These are phyloP conservation scores for Maudiozyma barnettii DNA, from an alignment of 805 yeast genomes.

Conservation along the genomic window DNA sequence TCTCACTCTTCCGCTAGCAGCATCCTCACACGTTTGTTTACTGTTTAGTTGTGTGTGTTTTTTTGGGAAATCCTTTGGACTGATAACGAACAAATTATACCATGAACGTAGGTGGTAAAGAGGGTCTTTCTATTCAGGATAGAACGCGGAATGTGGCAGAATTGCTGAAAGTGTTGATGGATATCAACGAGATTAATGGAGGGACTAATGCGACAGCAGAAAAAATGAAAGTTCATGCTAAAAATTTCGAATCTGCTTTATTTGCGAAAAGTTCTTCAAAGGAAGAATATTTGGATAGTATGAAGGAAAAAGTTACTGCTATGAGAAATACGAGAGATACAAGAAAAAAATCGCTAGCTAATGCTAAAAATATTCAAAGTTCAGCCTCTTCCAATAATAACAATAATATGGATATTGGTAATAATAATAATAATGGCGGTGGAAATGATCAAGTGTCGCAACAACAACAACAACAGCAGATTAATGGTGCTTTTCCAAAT, in stretches of 20 bases:
- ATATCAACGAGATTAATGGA: constrained; percentile 29
- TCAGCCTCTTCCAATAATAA: no score
- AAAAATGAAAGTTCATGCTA: constrained; percentile 47
- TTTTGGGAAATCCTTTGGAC: not conserved
- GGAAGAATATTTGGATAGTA: constrained; percentile 42
- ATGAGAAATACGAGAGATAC: constrained; percentile 29
- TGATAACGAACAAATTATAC: not conserved
- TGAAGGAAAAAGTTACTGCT: constrained; percentile 37
- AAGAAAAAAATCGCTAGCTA: constrained; percentile 15
- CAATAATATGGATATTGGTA: no score
- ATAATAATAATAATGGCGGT: not conserved
- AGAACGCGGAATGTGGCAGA: constrained; percentile 28
- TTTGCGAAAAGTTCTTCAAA: constrained; percentile 48
- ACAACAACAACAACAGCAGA: constrained; percentile 21
- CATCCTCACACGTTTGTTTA: no score
- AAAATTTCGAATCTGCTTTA: constrained; percentile 61
- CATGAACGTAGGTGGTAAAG: constrained; percentile 12
- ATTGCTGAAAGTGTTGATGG: constrained; percentile 26
- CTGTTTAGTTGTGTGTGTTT: no score
- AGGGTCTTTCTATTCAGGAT: constrained; percentile 22
- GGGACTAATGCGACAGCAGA: constrained; percentile 30
- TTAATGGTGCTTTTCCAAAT: constrained; percentile 2
- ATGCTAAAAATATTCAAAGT: not conserved
- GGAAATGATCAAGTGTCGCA: constrained; percentile 9
- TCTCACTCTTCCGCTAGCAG: no score